These are phyloP conservation scores for Podochytrium sp. DNA, from an alignment of 192 early-diverging fungal genomes.

Conservation along the genomic window DNA sequence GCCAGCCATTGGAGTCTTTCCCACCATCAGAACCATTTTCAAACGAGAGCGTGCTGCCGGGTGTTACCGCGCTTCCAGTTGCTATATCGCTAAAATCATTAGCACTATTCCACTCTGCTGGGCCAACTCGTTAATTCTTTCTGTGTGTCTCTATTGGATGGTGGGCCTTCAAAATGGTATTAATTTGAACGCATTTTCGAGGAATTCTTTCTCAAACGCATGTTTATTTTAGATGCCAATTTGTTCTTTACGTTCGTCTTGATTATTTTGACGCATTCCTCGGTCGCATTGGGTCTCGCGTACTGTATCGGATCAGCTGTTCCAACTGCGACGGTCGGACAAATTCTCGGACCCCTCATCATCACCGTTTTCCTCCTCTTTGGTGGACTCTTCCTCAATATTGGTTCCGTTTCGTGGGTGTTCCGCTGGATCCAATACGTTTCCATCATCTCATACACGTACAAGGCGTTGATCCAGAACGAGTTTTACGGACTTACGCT, in stretches of 20 bases:
- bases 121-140: conserved; percentile 29
- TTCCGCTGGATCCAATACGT: conserved; percentile 45
- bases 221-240: not conserved
- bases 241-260: conserved; percentile 37
- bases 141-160: conserved; percentile 42
- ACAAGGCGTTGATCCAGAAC: conserved; percentile 52
- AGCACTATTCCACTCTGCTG: conserved; percentile 47
- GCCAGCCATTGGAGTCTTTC: conserved; percentile 51
- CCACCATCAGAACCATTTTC: conserved; percentile 24
- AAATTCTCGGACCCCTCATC: conserved; percentile 49
- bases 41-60: conserved; percentile 66
- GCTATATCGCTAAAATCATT: conserved; percentile 66
- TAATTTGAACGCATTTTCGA: not conserved
- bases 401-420: conserved; percentile 41
- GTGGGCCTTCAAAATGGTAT: conserved; percentile 30
- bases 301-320: conserved; percentile 45
- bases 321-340: conserved; percentile 46
- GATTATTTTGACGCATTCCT: conserved; percentile 32
- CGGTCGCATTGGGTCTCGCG: conserved; percentile 38
- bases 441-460: conserved; percentile 49
- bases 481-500: conserved; percentile 48
- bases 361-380: conserved; percentile 52
- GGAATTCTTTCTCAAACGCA: not conserved
- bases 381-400: conserved; percentile 47
- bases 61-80: conserved; percentile 65